These are phyloP conservation scores for Pharnaceum exiguum DNA, from an alignment of 148 eudicot genomes.

Conservation along the genomic window DNA sequence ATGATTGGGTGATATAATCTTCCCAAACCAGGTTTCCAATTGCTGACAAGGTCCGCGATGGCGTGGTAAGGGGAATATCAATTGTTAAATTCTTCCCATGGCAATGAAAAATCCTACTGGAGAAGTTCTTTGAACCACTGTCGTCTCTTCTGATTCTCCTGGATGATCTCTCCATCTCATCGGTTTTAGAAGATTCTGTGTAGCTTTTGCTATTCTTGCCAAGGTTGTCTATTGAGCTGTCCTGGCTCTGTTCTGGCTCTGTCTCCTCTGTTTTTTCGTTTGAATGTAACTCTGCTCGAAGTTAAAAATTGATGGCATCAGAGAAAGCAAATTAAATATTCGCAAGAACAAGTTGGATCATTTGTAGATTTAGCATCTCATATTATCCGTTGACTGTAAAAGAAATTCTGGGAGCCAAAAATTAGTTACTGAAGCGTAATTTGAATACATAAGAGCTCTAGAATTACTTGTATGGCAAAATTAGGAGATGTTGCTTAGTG, in stretches of 20 bases:
- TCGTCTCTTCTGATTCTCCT: slow-evolving; percentile 45
- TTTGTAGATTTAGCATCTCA: too few relatives aligned
- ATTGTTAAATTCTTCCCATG: slow-evolving; percentile 64
- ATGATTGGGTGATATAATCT: slow-evolving; percentile 57
- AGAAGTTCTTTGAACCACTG: slow-evolving; percentile 39
- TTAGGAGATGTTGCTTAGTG: background rate
- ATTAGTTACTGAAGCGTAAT: too few relatives aligned
- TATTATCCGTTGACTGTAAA: too few relatives aligned
- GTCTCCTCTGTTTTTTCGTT: slow-evolving; percentile 29
- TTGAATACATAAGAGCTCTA: too few relatives aligned
- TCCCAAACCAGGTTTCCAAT: slow-evolving; percentile 69
- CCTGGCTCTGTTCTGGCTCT: slow-evolving; percentile 47
- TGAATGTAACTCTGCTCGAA: slow-evolving; percentile 43
- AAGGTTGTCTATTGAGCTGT: slow-evolving; percentile 26
- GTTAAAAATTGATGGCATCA: background rate
- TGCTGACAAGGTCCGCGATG: slow-evolving; percentile 75
- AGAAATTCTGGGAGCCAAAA: too few relatives aligned
- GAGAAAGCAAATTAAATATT: background rate
- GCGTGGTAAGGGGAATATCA: slow-evolving; percentile 86
- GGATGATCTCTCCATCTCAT: slow-evolving; percentile 37
- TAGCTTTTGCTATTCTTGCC: slow-evolving; percentile 31
- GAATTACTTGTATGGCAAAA: background rate
- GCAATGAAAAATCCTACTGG: slow-evolving; percentile 41
- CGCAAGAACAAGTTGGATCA: too few relatives aligned
- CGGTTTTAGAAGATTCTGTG: slow-evolving; percentile 34